Evolutionary conservation across 257 asterid genomes (phyloP).

Genomic region (Solanum virginianum): DNA sequence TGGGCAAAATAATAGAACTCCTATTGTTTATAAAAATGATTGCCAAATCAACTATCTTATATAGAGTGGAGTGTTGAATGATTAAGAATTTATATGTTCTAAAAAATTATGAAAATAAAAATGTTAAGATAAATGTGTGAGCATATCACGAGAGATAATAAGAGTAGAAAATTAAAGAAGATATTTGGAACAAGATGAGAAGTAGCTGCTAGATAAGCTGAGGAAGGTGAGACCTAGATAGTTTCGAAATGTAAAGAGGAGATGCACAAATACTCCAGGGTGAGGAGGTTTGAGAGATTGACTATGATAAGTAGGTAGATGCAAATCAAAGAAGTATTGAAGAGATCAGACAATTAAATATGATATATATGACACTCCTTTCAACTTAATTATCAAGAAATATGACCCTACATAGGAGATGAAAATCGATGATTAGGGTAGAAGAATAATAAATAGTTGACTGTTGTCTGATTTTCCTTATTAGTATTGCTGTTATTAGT

Average conservation of each 20-base stretch:
- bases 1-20: not conserved
- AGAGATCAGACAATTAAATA: not conserved
- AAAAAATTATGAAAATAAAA: not conserved
- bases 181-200: too few species aligned
- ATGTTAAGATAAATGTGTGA: not conserved
- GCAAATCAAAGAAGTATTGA: not conserved
- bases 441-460: not conserved
- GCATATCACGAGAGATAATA: not conserved
- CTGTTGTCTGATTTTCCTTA: not conserved
- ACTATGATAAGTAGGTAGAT: not conserved
- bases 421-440: not conserved
- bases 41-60: too few species aligned
- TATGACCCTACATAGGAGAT: not conserved
- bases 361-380: not conserved
- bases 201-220: not conserved
- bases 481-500: too few species aligned
- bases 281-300: not conserved
- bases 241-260: not conserved
- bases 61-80: not conserved
- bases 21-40: not conserved
- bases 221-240: not conserved
- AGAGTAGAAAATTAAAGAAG: not conserved
- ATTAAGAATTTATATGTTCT: not conserved
- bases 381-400: not conserved
- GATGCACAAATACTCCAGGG: not conserved